Conservation (phyloP, 1,284 basidiomycete genomes). For the Ceratobasidium sp. region DNA sequence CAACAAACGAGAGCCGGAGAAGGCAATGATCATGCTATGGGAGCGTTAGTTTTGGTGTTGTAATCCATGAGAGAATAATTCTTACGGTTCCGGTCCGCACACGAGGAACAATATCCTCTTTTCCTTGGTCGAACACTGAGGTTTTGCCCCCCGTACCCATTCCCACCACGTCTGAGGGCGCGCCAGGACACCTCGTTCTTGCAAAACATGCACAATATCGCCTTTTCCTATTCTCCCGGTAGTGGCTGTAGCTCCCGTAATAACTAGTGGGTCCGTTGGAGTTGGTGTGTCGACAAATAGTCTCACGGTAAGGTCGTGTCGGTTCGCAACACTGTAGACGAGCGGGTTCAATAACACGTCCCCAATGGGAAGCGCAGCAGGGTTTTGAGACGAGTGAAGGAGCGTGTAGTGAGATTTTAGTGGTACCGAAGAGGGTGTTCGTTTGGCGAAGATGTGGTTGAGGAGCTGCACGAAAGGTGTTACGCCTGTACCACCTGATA, state of each 20-base stretch:
- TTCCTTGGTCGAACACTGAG: conserved; percentile 30
- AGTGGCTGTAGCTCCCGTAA: background rate
- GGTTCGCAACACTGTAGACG: conserved; percentile 38
- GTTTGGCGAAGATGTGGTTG: conserved; percentile 45
- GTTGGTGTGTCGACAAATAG: conserved; percentile 47
- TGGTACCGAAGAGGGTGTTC: conserved; percentile 34
- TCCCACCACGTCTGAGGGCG: conserved; percentile 45
- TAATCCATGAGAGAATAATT: background rate
- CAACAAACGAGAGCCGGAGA: conserved; percentile 45
- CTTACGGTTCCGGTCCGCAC: conserved; percentile 51
- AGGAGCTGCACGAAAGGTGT: conserved; percentile 51
- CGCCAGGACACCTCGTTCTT: conserved; percentile 35
- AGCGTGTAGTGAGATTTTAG: conserved; percentile 47
- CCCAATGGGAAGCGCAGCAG: conserved; percentile 43
- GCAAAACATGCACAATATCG: conserved; percentile 41
- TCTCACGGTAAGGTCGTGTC: conserved; percentile 43
- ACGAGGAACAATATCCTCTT: conserved; percentile 50
- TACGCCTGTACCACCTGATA: conserved; percentile 62
- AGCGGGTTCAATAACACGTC: conserved; percentile 45
- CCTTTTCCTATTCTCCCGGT: conserved; percentile 46
- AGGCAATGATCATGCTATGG: conserved; percentile 48
- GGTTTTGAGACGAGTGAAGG: conserved; percentile 46
- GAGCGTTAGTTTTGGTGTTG: conserved; percentile 1
- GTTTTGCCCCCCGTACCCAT: conserved; percentile 41
- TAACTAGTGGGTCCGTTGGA: conserved; percentile 6